Base-by-base conservation (phyloP, 495 filamentous ascomycete species). In the Talaromyces stipitatus region DNA sequence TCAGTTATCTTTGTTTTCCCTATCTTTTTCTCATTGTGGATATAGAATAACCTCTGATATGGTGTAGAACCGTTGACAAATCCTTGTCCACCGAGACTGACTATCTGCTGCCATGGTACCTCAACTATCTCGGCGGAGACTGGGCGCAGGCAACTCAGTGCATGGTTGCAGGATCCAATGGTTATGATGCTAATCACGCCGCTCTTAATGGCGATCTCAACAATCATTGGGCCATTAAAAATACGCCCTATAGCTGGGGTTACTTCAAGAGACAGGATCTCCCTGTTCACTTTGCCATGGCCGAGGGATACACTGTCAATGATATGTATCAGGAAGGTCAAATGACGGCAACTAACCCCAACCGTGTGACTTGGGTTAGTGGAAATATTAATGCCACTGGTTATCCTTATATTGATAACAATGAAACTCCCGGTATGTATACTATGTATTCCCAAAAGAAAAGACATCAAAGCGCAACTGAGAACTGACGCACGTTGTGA, bases 291-390 rank as follows among this genome's bases (percentile, higher is more conserved):
- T 82, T 74, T 64, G 72, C 72, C 12, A 74, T 81, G 64, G 79
- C 78, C 0, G 79, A 82, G 54, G 76, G 66, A 6, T 82, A 76
- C 73, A 79, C 77, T 3, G 61, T 77, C 18, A 78, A 70, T 12
- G 79, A 82, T 59, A 82, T 82, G 79, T 82, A 82, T 56, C 79
- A 78, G 70, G 78, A 82, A 66, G 66, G 69, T 9, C 74, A 80
- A 56, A 75, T 82, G 38, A 77, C 79, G 1, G 69, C 78, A 0
- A 82, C 79, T 0, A 80, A 76, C 55, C 78, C 79, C 3, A 82
- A 82, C 56, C 77, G 79, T 36, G 79, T 81, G 4, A 74, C 76
- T n/a, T 71, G 79, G 66, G 71, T 75, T 14, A 78, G 75, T 48
- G 79, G 79, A 16, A 76, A 72, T 0, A 70, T 81, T 58, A 81